Evolutionary conservation across 371 early-diverging fungal species (phyloP).

Genomic region (Lichtheimia hyalospora): DNA sequence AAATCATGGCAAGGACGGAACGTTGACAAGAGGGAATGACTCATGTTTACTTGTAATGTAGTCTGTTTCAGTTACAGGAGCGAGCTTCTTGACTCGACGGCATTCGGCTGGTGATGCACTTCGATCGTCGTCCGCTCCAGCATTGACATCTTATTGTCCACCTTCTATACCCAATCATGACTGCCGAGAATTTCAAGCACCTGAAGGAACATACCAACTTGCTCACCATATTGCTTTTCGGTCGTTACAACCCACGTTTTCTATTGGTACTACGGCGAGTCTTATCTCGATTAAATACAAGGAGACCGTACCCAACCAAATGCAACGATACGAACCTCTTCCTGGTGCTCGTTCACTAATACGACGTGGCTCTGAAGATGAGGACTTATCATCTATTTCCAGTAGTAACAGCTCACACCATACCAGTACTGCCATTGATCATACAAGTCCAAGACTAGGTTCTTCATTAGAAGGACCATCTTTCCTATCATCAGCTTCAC

Average conservation of each 20-base stretch:
- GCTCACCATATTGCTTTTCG: slow-evolving; percentile 52
- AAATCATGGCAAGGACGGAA: too few species aligned
- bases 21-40: too few species aligned
- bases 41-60: not conserved
- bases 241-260: slow-evolving; percentile 47
- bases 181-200: slow-evolving; percentile 46
- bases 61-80: slow-evolving; percentile 2
- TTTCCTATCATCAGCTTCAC: slow-evolving; percentile 5
- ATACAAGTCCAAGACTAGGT: slow-evolving; percentile 17
- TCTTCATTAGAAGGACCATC: slow-evolving; percentile 17
- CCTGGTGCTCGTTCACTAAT: slow-evolving; percentile 40
- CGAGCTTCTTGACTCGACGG: slow-evolving; percentile 32
- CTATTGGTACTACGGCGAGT: slow-evolving; percentile 54
- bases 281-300: slow-evolving; percentile 65
- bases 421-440: not conserved
- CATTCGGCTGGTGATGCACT: slow-evolving; percentile 39
- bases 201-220: slow-evolving; percentile 56
- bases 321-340: slow-evolving; percentile 43
- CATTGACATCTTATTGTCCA: slow-evolving; percentile 18
- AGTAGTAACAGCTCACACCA: slow-evolving; percentile 28
- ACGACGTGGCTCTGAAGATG: slow-evolving; percentile 27
- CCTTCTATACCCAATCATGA: slow-evolving; percentile 36
- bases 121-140: slow-evolving; percentile 13
- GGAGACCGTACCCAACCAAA: slow-evolving; percentile 33
- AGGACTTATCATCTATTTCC: slow-evolving; percentile 30